phyloP scores from a whole-genome alignment of 2,329 filamentous ascomycete species.

The Xenoacremonium recifei region DNA sequence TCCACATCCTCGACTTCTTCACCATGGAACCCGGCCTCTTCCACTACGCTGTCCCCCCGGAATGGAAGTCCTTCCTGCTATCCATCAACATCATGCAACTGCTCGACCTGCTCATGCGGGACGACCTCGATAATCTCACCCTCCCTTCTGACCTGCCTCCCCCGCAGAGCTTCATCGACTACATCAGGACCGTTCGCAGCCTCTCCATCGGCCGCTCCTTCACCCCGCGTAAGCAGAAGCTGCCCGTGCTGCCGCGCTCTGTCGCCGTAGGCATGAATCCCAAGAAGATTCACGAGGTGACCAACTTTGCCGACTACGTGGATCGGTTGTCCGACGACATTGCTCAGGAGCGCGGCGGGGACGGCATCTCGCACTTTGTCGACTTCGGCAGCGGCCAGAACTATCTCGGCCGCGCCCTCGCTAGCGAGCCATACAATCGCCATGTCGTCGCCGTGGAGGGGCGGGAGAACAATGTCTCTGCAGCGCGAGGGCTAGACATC shows the following conservation, averaged over 20 bases:
- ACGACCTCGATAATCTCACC: constrained; percentile 57
- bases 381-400: constrained; percentile 98
- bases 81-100: constrained; percentile 70
- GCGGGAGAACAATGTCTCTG: constrained; percentile 79
- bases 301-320: constrained; percentile 85
- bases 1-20: constrained; percentile 96
- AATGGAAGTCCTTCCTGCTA: constrained; percentile 81
- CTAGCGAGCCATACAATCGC: constrained; percentile 80
- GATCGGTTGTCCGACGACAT: constrained; percentile 60
- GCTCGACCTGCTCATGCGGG: constrained; percentile 76
- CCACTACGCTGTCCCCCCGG: constrained; percentile 67
- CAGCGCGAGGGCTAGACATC: constrained; percentile 83
- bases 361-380: constrained; percentile 77
- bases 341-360: constrained; percentile 51
- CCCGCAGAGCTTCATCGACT: constrained; percentile 63
- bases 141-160: constrained; percentile 32
- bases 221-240: constrained; percentile 38
- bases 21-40: constrained; percentile 83
- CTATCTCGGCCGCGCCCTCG: constrained; percentile 86
- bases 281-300: constrained; percentile 94
- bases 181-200: constrained; percentile 68
- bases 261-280: constrained; percentile 89
- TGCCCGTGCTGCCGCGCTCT: constrained; percentile 63
- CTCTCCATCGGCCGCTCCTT: constrained; percentile 68
- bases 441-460: constrained; percentile 91